These are phyloP conservation scores for Ceratocystis diversiconidia DNA, from an alignment of 2,329 filamentous ascomycete species.

Conservation along the genomic window DNA sequence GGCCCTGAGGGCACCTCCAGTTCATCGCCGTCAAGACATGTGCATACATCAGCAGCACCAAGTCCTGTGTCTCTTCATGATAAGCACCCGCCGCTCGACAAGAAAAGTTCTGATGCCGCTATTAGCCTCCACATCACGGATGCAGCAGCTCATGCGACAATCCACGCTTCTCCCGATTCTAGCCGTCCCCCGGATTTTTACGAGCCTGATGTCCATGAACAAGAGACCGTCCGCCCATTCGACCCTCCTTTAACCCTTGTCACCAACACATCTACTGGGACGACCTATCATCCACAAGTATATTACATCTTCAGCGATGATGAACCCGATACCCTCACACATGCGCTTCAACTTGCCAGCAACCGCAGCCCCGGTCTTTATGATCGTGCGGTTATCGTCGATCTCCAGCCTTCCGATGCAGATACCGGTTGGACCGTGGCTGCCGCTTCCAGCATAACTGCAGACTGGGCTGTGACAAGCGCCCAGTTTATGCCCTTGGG, in stretches of 20 bases:
- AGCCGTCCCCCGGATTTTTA: background rate
- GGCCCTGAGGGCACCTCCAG: background rate
- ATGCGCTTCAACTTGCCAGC: conserved; percentile 35
- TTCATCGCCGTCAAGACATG: background rate
- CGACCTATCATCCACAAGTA: conserved; percentile 64
- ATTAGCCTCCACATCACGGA: background rate
- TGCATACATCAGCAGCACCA: background rate
- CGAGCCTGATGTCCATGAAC: background rate
- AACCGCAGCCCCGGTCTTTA: conserved; percentile 19
- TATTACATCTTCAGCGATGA: conserved; percentile 93
- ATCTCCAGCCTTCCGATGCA: conserved; percentile 32
- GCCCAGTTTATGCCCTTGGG: conserved; percentile 34
- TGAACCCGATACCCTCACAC: conserved; percentile 60
- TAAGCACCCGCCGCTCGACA: background rate
- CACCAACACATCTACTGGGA: conserved; percentile 56
- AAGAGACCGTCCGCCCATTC: conserved; percentile 9
- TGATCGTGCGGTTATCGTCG: conserved; percentile 40
- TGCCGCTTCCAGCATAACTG: conserved; percentile 56
- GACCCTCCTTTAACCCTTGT: conserved; percentile 58
- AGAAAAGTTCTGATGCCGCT: background rate
- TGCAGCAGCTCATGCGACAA: background rate
- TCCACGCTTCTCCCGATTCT: background rate
- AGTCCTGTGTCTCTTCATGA: background rate
- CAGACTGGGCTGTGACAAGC: conserved; percentile 52
- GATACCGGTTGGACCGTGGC: conserved; percentile 40